Conservation (phyloP, 768 basidiomycete species). For the Cystobasidium tubakii region DNA sequence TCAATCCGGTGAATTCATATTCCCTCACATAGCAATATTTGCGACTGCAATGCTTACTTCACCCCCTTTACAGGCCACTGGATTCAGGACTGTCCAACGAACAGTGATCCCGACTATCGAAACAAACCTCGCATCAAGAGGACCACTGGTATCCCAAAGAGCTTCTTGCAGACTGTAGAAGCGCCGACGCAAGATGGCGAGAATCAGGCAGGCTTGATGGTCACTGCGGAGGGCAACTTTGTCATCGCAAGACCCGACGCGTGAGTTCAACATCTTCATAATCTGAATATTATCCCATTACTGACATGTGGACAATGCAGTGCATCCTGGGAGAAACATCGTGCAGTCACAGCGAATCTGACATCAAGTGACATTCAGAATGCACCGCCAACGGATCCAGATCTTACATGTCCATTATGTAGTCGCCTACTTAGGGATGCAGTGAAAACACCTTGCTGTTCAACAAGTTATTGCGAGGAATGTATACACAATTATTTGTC, state of each 20-base stretch:
- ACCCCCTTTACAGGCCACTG: slow-evolving; percentile 69
- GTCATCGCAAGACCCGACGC: slow-evolving; percentile 93
- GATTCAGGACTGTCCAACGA: slow-evolving; percentile 98
- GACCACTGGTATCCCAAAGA: slow-evolving; percentile 95
- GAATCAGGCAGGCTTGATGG: slow-evolving; percentile 77
- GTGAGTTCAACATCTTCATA: slow-evolving; percentile 55
- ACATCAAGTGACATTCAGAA: slow-evolving; percentile 87
- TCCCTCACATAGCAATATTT: too few relatives aligned
- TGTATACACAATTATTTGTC: slow-evolving; percentile 90
- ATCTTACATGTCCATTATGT: slow-evolving; percentile 83
- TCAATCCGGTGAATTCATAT: slow-evolving; percentile 65
- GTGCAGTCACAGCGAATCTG: slow-evolving; percentile 59
- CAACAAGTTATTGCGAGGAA: slow-evolving; percentile 86
- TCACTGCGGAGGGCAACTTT: slow-evolving; percentile 96
- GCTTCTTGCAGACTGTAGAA: slow-evolving; percentile 93
- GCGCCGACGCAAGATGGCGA: slow-evolving; percentile 57
- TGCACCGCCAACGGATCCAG: slow-evolving; percentile 64
- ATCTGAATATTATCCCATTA: background rate
- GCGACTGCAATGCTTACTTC: too few relatives aligned
- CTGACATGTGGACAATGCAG: slow-evolving; percentile 52
- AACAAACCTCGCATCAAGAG: slow-evolving; percentile 91
- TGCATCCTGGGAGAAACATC: slow-evolving; percentile 90
- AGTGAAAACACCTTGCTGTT: slow-evolving; percentile 91
- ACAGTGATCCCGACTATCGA: slow-evolving; percentile 89
- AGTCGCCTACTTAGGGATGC: slow-evolving; percentile 88